phyloP scores from a whole-genome alignment of 2,329 filamentous ascomycete genomes.

The Onygenales sp. region DNA sequence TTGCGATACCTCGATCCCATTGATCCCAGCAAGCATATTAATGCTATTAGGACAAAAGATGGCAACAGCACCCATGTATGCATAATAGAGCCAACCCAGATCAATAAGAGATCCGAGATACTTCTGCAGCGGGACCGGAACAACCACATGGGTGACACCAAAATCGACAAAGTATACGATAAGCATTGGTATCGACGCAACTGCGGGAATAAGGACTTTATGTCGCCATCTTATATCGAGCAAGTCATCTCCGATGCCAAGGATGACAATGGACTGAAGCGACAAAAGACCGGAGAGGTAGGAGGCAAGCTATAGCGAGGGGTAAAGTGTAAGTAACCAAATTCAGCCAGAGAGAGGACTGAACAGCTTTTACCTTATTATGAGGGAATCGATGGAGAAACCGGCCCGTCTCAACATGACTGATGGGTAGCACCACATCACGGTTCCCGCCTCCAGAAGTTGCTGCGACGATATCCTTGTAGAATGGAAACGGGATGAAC shows the following conservation, averaged over 20 bases:
- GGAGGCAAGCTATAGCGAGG: slow-evolving; percentile 61
- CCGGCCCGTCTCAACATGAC: slow-evolving; percentile 69
- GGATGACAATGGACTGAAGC: slow-evolving; percentile 78
- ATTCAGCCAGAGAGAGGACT: background rate
- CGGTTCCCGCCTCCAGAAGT: slow-evolving; percentile 89
- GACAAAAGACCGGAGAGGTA: slow-evolving; percentile 92
- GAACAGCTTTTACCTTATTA: slow-evolving; percentile 57
- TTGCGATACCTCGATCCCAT: slow-evolving; percentile 93
- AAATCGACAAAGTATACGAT: slow-evolving; percentile 99
- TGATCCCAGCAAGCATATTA: slow-evolving; percentile 99
- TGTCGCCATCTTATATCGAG: slow-evolving; percentile 98
- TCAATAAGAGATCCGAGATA: slow-evolving; percentile 81
- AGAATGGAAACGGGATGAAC: slow-evolving; percentile 95
- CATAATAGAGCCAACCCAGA: slow-evolving; percentile 76
- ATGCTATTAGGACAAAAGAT: slow-evolving; percentile 99
- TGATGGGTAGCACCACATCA: slow-evolving; percentile 67
- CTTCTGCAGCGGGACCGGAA: slow-evolving; percentile 73
- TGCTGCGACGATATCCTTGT: slow-evolving; percentile 92
- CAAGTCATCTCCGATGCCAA: slow-evolving; percentile 89
- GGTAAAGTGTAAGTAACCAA: background rate
- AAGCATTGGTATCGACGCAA: slow-evolving; percentile 85
- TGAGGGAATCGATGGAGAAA: slow-evolving; percentile 89
- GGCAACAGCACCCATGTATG: slow-evolving; percentile 91
- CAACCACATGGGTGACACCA: slow-evolving; percentile 88
- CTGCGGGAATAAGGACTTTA: slow-evolving; percentile 95